phyloP scores from a whole-genome alignment of 805 yeast genomes.

The Metschnikowia noctiluminum region DNA sequence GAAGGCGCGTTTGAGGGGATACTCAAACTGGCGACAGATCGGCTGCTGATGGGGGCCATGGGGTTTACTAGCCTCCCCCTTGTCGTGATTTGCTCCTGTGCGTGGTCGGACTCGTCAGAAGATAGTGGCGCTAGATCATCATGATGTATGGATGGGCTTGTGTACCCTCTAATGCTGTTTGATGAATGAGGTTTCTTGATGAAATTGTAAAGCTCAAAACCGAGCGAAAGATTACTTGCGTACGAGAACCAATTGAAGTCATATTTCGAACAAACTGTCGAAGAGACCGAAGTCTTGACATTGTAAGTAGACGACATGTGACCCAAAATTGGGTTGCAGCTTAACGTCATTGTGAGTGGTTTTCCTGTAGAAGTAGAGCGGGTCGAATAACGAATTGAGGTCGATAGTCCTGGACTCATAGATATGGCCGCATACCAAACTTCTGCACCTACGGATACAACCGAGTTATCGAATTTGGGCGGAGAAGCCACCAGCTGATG shows the following conservation, averaged over 20 bases:
- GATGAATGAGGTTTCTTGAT: conserved; percentile 17
- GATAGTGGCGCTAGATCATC: conserved; percentile 13
- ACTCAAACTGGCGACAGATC: conserved; percentile 27
- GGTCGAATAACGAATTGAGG: conserved; percentile 81
- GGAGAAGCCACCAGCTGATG: conserved; percentile 12
- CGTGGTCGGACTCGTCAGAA: background rate
- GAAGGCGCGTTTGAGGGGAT: conserved; percentile 13
- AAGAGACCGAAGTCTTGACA: conserved; percentile 68
- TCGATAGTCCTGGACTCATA: conserved; percentile 85
- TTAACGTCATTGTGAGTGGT: conserved; percentile 83
- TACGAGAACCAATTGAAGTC: conserved; percentile 91
- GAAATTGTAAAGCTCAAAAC: conserved; percentile 76
- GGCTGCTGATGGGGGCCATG: conserved; percentile 16
- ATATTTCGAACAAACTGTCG: conserved; percentile 79
- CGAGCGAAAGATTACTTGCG: conserved; percentile 79
- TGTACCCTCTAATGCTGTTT: background rate
- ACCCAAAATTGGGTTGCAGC: conserved; percentile 87
- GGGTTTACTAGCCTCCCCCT: conserved; percentile 2
- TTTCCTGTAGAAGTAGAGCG: conserved; percentile 83
- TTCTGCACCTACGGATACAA: conserved; percentile 77
- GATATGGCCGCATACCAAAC: conserved; percentile 81
- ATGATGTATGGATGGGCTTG: conserved; percentile 11
- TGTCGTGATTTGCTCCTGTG: too few species aligned
- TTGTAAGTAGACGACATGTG: conserved; percentile 85
- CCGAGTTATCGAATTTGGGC: conserved; percentile 55